Evolutionary conservation across 2,329 filamentous ascomycete genomes (phyloP).

Genomic region (Ciborinia camelliae): DNA sequence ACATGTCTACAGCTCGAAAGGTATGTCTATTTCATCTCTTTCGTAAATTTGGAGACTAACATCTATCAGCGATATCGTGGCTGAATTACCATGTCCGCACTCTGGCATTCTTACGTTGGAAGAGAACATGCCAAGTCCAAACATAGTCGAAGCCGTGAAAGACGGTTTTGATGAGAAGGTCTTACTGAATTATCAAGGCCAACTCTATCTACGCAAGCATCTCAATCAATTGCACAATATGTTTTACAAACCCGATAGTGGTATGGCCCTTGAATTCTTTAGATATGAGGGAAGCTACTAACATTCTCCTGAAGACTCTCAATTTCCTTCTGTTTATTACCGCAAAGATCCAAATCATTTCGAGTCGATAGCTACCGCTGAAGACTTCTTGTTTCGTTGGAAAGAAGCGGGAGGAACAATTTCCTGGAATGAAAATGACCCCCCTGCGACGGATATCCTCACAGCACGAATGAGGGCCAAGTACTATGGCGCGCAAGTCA

Average conservation of each 20-base stretch:
- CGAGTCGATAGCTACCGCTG: slow-evolving; percentile 47
- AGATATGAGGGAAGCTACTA: slow-evolving; percentile 49
- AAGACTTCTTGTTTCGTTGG: slow-evolving; percentile 29
- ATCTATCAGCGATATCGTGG: slow-evolving; percentile 72
- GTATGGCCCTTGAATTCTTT: slow-evolving; percentile 22
- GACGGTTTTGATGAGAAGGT: slow-evolving; percentile 48
- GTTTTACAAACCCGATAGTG: slow-evolving; percentile 36
- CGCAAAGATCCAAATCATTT: slow-evolving; percentile 38
- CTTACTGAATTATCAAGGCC: slow-evolving; percentile 58
- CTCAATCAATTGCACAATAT: slow-evolving; percentile 58
- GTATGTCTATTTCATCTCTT: slow-evolving; percentile 43
- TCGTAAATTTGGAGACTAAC: slow-evolving; percentile 19
- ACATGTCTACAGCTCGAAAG: slow-evolving; percentile 90
- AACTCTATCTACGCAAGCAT: slow-evolving; percentile 61
- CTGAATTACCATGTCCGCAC: slow-evolving; percentile 68
- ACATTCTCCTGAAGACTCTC: slow-evolving; percentile 30
- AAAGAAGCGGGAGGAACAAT: slow-evolving; percentile 23
- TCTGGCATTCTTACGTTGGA: slow-evolving; percentile 61
- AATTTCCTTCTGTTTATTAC: slow-evolving; percentile 25
- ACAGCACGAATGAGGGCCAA: slow-evolving; percentile 83
- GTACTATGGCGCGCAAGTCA: slow-evolving; percentile 88
- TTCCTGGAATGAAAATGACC: slow-evolving; percentile 58
- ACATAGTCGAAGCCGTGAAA: slow-evolving; percentile 46
- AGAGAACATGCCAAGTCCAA: slow-evolving; percentile 64
- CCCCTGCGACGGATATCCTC: slow-evolving; percentile 72